Percentiles rank a stretch among this genome's conserved stretches.
Conservation (phyloP, 2,329 filamentous ascomycete species). For the Cladorrhinum sp. region DNA sequence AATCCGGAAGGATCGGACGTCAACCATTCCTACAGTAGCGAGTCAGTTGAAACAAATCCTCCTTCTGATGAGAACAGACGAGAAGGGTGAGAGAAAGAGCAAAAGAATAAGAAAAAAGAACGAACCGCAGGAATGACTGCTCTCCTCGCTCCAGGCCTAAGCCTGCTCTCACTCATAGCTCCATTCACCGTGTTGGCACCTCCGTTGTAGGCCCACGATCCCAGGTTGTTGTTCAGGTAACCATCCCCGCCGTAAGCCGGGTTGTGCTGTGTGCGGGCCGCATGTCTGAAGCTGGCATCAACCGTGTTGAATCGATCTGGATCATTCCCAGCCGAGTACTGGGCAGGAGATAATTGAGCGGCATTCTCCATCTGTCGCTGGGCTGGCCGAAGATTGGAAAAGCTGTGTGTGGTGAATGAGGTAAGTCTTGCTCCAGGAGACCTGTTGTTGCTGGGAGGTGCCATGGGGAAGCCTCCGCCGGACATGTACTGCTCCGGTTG, state of each 20-base stretch:
- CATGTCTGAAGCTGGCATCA: constrained; percentile 24
- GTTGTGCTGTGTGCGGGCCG: constrained; percentile 19
- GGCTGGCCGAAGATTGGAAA: constrained; percentile 27
- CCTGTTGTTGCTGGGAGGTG: constrained; percentile 19
- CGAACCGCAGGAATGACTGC: constrained; percentile 24
- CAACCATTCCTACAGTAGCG: constrained; percentile 26
- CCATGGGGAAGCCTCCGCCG: neutral
- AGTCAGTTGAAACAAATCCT: constrained; percentile 2
- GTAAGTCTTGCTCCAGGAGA: constrained; percentile 30
- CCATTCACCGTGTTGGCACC: constrained; percentile 32
- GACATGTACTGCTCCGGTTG: neutral
- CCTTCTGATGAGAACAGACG: neutral
- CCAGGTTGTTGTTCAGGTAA: constrained; percentile 29
- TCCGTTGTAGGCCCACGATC: constrained; percentile 31
- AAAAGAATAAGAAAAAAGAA: constrained; percentile 3
- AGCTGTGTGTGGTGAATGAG: constrained; percentile 30
- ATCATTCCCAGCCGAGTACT: neutral
- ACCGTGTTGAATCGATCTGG: neutral
- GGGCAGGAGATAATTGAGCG: constrained; percentile 23
- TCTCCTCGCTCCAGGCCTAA: constrained; percentile 26
- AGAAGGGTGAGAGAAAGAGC: neutral
- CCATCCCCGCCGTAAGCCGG: constrained; percentile 25
- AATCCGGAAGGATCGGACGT: constrained; percentile 27
- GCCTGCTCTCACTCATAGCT: constrained; percentile 27
- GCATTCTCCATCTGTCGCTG: constrained; percentile 31